Evolutionary conservation across 495 filamentous ascomycete genomes (phyloP).

Genomic region (Talaromyces liani): DNA sequence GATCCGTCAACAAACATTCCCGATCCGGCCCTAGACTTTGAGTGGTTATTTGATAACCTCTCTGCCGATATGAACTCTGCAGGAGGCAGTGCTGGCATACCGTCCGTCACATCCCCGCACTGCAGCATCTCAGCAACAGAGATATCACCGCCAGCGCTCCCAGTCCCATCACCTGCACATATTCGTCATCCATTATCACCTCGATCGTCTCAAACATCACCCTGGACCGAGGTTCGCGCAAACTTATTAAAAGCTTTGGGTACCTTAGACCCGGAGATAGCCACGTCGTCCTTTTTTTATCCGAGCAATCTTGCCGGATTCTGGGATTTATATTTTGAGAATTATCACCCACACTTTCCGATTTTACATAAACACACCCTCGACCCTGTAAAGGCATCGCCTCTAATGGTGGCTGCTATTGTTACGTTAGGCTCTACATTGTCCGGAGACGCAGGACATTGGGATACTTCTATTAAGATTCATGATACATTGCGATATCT

Average conservation of each 20-base stretch:
- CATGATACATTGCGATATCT: constrained; percentile 5
- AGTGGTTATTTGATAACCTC: constrained; percentile 14
- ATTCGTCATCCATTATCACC: constrained; percentile 4
- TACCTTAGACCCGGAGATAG: not conserved
- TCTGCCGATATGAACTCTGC: constrained; percentile 8
- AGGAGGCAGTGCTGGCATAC: not conserved
- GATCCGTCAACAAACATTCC: constrained; percentile 11
- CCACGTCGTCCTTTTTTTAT: constrained; percentile 3
- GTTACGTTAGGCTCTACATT: constrained; percentile 4
- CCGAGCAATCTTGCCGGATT: constrained; percentile 6
- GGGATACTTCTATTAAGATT: not conserved
- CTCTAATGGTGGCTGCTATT: constrained; percentile 4
- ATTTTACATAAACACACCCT: constrained; percentile 11
- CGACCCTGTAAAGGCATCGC: not conserved
- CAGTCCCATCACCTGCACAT: not conserved
- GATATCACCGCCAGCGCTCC: constrained; percentile 10
- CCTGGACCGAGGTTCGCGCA: not conserved
- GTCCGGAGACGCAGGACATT: not conserved
- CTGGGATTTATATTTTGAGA: constrained; percentile 12
- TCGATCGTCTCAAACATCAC: not conserved
- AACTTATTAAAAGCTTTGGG: constrained; percentile 2
- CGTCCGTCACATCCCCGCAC: constrained; percentile 8
- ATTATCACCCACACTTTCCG: constrained; percentile 17
- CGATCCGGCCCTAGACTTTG: constrained; percentile 13
- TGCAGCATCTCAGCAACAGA: constrained; percentile 3